Evolutionary conservation across 73 alveolate species (phyloP), one percentile per base, ranked within the genome.

Genomic region (Paramecium sexaurelia): DNA sequence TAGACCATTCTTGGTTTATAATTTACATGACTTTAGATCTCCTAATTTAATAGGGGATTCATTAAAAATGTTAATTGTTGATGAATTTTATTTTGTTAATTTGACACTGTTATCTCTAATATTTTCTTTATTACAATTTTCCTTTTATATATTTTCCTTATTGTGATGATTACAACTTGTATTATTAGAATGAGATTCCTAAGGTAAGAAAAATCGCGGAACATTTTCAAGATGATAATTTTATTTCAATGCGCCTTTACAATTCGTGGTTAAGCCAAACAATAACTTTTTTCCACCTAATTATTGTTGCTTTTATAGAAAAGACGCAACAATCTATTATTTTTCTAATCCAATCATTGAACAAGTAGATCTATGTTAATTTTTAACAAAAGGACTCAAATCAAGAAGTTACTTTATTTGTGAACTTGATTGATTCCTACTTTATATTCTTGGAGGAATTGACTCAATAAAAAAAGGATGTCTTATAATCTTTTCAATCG

Each of bases 321-420:
- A 78, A 19, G 45, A 78, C 2, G 68, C 55, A 9, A 78, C 68
- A 40, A 78, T 33, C 13, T 78, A 43, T 24, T 78, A 43, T 78
- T 78, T 78, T 11, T 78, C 90, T 13, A 78, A 78, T 19, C 73
- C 68, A 9, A 78, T 45, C 90, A 78, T 78, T 6, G 90, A 78
- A 33, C 73, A 41, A 3, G 90, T 78, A 15, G 27, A 78, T 78
- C 90, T 37, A 26, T 78, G 90, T 41, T 39, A 41, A 3, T 78
- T 8, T 43, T 78, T 78, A n/a, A 78, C 90, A 29, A 78, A 78
- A 2, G 90, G 90, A 78, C 61, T 78, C 13, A 78, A 22, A 78
- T 78, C 90, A 37, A 78, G 73, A 20, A 78, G 41, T 78, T 78
- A 41, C 17, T 45, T 39, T 9, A 78, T 78, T 6, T 78, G 13